Evolutionary conservation across 176 grass and related monocot species (phyloP), one percentile per base, ranked within the genome.

Genomic region (Triticum timopheevii): DNA sequence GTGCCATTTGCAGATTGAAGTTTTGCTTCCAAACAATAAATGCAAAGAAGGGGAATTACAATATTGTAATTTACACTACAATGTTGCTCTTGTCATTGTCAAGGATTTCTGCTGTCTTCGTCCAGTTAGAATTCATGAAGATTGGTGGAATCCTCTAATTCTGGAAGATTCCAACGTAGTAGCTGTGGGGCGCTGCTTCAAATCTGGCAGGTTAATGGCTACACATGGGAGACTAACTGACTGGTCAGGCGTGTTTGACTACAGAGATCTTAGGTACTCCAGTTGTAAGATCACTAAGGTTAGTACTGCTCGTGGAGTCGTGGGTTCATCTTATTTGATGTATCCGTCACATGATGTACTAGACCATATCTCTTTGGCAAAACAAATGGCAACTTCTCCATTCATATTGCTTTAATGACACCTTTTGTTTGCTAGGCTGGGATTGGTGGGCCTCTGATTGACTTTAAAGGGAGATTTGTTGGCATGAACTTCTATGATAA

Each of bases 401-500:
- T 17, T 13, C 13, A 50, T 30, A 54, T 15, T 52, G 49, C 7
- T 75, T 50, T 45, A 50, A 2, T 75, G 1, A 13, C 40, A 45
- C n/a, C 1, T 75, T 54, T 49, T 19, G 23, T 75, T 87, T 63
- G 27, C 3, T 86, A 86, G 85, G 85, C 20, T 67, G 86, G 69
- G 61, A 86, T 86, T 39, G 84, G 76, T 44, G 62, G 84, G 6
- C 77, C 85, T 20, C 39, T 80, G 80, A 5, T 87, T 65, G 6
- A 34, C 16, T 50, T 64, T 8, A 42, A 73, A 2, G 86, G 78
- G 61, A 75, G 72, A 75, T 75, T 50, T 75, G 10, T 75, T 24
- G 72, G 72, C 72, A 75, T 75, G 72, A 75, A 58, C 65, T 86
- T 69, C 33, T 80, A 87, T 52, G 85, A 74, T 20, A 87, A 19